Conservation (phyloP, 352 stramenopile species). For the Phytophthora sp. region DNA sequence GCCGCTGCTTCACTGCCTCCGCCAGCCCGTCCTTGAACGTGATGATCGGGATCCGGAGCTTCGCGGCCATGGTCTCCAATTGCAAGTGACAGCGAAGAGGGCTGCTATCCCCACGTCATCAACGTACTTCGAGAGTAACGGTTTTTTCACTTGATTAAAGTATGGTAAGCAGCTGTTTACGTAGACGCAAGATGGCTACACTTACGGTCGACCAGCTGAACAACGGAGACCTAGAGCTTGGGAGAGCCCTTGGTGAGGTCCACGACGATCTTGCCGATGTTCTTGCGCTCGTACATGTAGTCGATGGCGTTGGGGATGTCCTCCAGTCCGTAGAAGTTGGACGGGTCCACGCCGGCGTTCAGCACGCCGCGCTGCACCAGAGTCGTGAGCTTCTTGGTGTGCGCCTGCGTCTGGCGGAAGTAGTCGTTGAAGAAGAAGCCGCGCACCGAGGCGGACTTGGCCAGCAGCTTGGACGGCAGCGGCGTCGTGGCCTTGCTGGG, state of each 20-base stretch:
- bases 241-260: slow-evolving; percentile 49
- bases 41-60: slow-evolving; percentile 58
- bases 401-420: slow-evolving; percentile 40
- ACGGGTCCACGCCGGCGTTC: slow-evolving; percentile 52
- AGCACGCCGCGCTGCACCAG: slow-evolving; percentile 61
- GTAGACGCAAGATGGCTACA: slow-evolving; percentile 22
- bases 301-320: slow-evolving; percentile 66
- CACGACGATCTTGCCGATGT: slow-evolving; percentile 86
- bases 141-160: slow-evolving; percentile 5
- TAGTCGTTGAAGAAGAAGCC: slow-evolving; percentile 60
- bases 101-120: slow-evolving; percentile 45
- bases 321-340: slow-evolving; percentile 63
- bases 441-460: slow-evolving; percentile 48
- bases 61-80: slow-evolving; percentile 20
- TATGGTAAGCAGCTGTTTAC: slow-evolving; percentile 6
- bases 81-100: slow-evolving; percentile 7
- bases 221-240: slow-evolving; percentile 25
- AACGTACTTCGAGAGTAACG: neutral
- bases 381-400: slow-evolving; percentile 49
- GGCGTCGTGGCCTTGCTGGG: slow-evolving; percentile 29
- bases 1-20: slow-evolving; percentile 39
- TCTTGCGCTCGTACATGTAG: slow-evolving; percentile 80
- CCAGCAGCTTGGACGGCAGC: slow-evolving; percentile 38
- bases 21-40: slow-evolving; percentile 55
- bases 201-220: neutral